Evolutionary conservation across 2,329 filamentous ascomycete species (phyloP), one percentile per base, ranked within the genome.

Genomic region (Trichoderma koningii): DNA sequence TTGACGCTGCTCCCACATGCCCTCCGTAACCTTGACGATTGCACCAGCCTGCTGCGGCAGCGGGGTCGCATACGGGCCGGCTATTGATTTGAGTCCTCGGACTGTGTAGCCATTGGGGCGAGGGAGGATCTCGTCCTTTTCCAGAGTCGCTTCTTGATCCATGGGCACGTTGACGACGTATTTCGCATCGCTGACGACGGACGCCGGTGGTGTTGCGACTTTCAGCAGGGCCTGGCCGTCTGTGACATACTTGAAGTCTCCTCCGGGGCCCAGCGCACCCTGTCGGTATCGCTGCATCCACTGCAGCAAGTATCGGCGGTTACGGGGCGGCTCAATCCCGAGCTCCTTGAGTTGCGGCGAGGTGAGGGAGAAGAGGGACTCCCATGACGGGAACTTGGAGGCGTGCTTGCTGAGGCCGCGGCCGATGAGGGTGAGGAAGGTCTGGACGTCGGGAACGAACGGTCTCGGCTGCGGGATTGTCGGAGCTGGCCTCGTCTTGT

Each of bases 361-460:
- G 23, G 87, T 88, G 69, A 95, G 83, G 52, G 88, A 88, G 83
- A 98, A 98, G 52, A 99, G 87, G 6, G 91, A 86, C 61, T 95
- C 90, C 95, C 95, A 98, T 12, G 90, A 89, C 2, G 91, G 87
- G 71, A 99, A 92, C 78, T 98, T 98, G 78, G 86, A 83, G 55
- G 90, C 86, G 80, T 97, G 92, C 74, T 90, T 87, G 73, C 85
- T 88, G 72, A 97, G 87, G 71, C 89, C 89, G 68, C 95, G 93
- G 71, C 95, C 95, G 78, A 98, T 97, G 66, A 97, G 83, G 42
- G 86, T 92, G 68, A 98, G 88, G 78, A 99, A 97, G 17, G 93
- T 95, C 71, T 84, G 76, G 47, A 92, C 87, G 75, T 97, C 89
- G 38, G 93, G 94, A 45, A 96, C 88, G 72, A 96, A 93, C 1